Base-by-base conservation (phyloP, 202 grass and related monocot genomes). In the Brachypodium distachyon region DNA sequence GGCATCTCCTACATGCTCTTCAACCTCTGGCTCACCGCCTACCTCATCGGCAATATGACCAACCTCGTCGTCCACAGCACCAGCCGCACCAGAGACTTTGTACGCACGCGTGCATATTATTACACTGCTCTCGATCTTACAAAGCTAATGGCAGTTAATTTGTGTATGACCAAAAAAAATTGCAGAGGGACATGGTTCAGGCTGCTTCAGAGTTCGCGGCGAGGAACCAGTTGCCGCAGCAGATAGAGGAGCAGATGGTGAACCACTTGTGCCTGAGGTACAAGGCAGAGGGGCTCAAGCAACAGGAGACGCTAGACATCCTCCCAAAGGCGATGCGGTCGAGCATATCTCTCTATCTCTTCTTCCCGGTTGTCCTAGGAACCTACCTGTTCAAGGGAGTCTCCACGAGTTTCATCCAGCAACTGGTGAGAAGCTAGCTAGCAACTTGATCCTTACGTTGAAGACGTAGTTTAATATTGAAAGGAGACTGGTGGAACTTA, bases 1-100 rank as follows among this genome's bases (percentile, higher is more conserved):
- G 78, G 77, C 36, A 82, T 85, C 67, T 34, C 51, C 63, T 93
- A 87, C 84, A 93, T 93, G 91, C 84, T 93, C 71, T 93, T 93
- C 74, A 93, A 93, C 79, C 66, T 93, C 81, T 89, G 91, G 74
- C 83, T 93, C 81, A 87, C 91, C 17, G 69, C 91, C 22, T 93
- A 93, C 78, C 84, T 93, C 81, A 93, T 93, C 49, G 91, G 91
- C 79, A 93, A 93, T 82, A 87, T 93, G 91, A 93, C 91, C 29
- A 93, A 93, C 72, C 91, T 93, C 25, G 81, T 93, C 41, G 87
- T 93, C 40, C 87, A 93, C 72, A 75, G 82, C 77, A 93, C 87
- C 64, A 80, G 87, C 79, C 87, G 78, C 78, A 93, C 91, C 70
- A 85, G 84, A 73, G 88, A 87, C 57, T 90, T 93, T n/a, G 91